Evolutionary conservation across 441 rosid genomes (phyloP).

Genomic region (Erodium texanum): DNA sequence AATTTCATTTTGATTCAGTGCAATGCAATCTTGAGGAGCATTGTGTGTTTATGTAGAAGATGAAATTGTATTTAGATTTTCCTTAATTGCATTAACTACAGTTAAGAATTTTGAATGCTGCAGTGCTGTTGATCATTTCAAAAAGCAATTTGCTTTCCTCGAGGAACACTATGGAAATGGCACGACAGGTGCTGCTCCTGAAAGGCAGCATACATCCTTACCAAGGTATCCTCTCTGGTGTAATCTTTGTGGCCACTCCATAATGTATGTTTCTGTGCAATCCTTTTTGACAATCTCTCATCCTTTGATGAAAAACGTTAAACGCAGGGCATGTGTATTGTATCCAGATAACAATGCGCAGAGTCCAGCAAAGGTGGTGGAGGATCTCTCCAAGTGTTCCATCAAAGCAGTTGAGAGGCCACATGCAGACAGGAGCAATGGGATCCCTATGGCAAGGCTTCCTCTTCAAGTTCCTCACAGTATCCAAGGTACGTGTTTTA

Average conservation of each 20-base stretch:
- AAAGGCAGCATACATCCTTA: constrained; percentile 88
- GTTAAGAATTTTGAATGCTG: constrained; percentile 17
- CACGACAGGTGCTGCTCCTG: constrained; percentile 56
- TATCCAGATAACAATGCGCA: constrained; percentile 51
- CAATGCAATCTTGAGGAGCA: too few relatives aligned
- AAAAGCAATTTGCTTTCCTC: constrained; percentile 92
- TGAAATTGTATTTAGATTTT: neutral
- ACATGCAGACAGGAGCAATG: constrained; percentile 43
- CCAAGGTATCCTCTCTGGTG: constrained; percentile 50
- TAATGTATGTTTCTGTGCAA: neutral
- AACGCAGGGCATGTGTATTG: constrained; percentile 67
- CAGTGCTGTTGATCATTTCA: constrained; percentile 97
- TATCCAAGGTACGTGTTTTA: constrained; percentile 35
- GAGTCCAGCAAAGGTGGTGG: constrained; percentile 50
- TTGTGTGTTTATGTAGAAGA: neutral
- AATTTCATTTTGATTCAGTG: too few relatives aligned
- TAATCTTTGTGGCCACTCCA: neutral
- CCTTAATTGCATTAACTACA: neutral
- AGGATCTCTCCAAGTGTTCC: constrained; percentile 71
- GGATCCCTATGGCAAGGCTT: constrained; percentile 65
- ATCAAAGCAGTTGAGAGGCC: constrained; percentile 65
- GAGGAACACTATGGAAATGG: constrained; percentile 88
- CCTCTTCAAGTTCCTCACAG: constrained; percentile 78
- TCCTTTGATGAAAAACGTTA: constrained; percentile 16
- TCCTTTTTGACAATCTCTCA: neutral